Evolutionary conservation across 805 yeast species (phyloP), one percentile per base, ranked within the genome.

Genomic region (Nakazawaea holstii): DNA sequence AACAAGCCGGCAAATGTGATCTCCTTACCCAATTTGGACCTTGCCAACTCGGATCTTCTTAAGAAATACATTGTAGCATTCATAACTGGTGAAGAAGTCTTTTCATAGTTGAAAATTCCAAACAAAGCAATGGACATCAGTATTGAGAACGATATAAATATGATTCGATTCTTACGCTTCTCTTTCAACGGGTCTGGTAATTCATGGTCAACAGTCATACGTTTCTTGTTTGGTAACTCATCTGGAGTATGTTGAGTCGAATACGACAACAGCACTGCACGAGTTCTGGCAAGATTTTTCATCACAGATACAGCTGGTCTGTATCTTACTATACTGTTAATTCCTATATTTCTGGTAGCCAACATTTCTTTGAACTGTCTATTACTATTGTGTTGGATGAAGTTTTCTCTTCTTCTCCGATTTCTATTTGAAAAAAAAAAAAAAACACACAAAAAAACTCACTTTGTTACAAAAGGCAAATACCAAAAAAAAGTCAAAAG

Each of bases 31-130:
- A 92, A 68, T 2, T 68, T 59, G 24, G 76, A 78, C 46, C 79
- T 72, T 9, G 90, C 90, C 39, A 67, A 52, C 8, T 75, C 72
- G 1, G 92, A 84, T 59, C 97, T 74, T 60, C 99, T 79, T 56
- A 92, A 67, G 53, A 88, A 85, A 64, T 88, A 90, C 62, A 94
- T 69, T 4, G 96, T 85, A 6, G 96, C 91, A 36, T 85, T 78
- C 56, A 92, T 85, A 50, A 92, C 77, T 1, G 98, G 97, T 11
- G 96, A 87, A 39, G 86, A 81, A 15, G 90, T 82, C 62, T 90
- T 91, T 63, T 94, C 99, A 66, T 92, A 91, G 70, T 94, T 91
- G 76, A 92, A 84, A 57, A 92, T 87, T 29, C 87, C 75, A 29
- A 76, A 69, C 42, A 84, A 66, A 1, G 84, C 67, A 4, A 72